phyloP scores from a whole-genome alignment of 495 filamentous ascomycete genomes.

The Cryomyces minteri region DNA sequence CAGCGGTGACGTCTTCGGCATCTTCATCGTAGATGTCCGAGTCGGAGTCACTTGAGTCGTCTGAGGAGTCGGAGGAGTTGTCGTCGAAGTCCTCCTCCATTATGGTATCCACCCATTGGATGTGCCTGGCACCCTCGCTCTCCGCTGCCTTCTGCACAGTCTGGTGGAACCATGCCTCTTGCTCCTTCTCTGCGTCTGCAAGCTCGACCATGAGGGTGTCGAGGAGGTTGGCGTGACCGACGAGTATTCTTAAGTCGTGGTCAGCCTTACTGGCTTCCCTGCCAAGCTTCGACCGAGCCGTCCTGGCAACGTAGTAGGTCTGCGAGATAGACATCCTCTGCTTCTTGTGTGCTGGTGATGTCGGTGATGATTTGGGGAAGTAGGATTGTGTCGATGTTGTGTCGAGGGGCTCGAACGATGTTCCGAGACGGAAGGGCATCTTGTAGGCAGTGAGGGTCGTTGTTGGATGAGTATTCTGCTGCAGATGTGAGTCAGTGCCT shows the following conservation, averaged over 20 bases:
- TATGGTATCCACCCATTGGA: constrained; percentile 76
- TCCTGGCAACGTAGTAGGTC: constrained; percentile 94
- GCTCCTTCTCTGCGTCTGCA: constrained; percentile 81
- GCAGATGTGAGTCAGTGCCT: no score
- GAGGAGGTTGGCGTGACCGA: constrained; percentile 95
- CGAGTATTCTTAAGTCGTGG: constrained; percentile 84
- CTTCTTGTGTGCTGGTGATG: constrained; percentile 32
- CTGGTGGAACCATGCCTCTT: constrained; percentile 97
- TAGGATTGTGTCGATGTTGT: constrained; percentile 3
- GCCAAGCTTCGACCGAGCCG: constrained; percentile 88
- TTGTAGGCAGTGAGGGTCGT: no score
- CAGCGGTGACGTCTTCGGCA: constrained; percentile 17
- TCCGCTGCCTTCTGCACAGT: constrained; percentile 58
- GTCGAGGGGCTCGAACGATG: constrained; percentile 9
- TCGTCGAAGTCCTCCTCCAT: constrained; percentile 53
- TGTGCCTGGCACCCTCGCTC: constrained; percentile 40
- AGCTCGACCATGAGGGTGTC: constrained; percentile 93
- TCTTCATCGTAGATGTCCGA: constrained; percentile 15
- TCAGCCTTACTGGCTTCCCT: constrained; percentile 74
- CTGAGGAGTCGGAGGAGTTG: constrained; percentile 21
- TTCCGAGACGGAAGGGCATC: constrained; percentile 13
- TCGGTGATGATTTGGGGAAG: constrained; percentile 6
- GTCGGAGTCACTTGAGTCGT: constrained; percentile 12
- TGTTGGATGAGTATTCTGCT: no score
- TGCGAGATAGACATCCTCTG: constrained; percentile 90